Conservation (phyloP, 805 yeast genomes). For the Cyberlindnera mycetangii region DNA sequence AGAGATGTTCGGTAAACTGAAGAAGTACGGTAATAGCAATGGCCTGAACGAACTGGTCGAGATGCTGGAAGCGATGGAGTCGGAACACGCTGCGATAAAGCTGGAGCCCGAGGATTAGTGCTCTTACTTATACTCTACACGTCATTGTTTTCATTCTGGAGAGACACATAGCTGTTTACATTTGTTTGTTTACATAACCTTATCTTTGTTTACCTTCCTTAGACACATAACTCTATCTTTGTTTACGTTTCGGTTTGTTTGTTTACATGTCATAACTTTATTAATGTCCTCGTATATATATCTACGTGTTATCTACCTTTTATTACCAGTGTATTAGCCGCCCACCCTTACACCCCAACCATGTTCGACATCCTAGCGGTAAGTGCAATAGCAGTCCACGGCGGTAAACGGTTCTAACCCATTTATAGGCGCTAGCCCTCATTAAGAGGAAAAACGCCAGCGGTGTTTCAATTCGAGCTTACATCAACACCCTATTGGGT, state of each 20-base stretch:
- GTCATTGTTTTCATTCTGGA: too few species aligned
- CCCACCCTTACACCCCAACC: background rate
- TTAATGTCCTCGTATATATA: too few species aligned
- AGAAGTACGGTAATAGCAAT: conserved; percentile 1
- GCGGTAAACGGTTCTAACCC: too few species aligned
- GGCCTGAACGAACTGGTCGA: conserved; percentile 4
- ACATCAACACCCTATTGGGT: conserved; percentile 1
- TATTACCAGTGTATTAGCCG: too few species aligned
- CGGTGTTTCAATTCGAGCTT: conserved; percentile 2
- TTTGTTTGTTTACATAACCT: too few species aligned
- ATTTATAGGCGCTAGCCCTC: conserved; percentile 19
- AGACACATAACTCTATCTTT: too few species aligned
- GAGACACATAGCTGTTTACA: too few species aligned
- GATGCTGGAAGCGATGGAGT: background rate
- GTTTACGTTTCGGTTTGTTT: too few species aligned
- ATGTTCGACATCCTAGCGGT: conserved; percentile 12
- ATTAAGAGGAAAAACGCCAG: conserved; percentile 19
- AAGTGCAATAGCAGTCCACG: background rate
- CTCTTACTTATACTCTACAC: too few species aligned
- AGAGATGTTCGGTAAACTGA: conserved; percentile 6
- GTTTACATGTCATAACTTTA: too few species aligned
- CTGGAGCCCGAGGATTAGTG: background rate
- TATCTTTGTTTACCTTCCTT: too few species aligned
- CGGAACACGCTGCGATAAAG: background rate
- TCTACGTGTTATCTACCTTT: too few species aligned